These are phyloP conservation scores for Trametes gibbosa DNA, from an alignment of 768 basidiomycete species.

Conservation along the genomic window DNA sequence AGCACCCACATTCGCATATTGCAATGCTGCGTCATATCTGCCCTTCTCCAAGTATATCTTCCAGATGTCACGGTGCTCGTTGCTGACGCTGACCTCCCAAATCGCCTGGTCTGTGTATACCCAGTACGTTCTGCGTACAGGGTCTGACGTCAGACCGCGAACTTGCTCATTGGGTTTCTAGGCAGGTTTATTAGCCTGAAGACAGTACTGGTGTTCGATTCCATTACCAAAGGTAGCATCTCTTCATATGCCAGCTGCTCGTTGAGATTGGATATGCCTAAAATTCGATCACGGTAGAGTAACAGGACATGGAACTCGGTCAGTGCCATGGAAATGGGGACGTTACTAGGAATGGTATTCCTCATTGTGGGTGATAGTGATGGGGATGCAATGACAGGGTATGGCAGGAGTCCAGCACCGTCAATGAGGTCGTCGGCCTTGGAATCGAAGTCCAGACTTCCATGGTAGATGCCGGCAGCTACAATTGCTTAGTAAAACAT, in stretches of 20 bases:
- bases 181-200: background rate
- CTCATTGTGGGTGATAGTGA: slow-evolving; percentile 31
- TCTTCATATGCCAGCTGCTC: slow-evolving; percentile 86
- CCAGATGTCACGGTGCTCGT: slow-evolving; percentile 96
- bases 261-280: slow-evolving; percentile 76
- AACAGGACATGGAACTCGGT: slow-evolving; percentile 93
- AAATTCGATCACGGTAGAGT: slow-evolving; percentile 74
- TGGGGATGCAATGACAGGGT: slow-evolving; percentile 45
- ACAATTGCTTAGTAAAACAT: slow-evolving; percentile 6
- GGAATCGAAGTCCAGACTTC: slow-evolving; percentile 66
- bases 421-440: slow-evolving; percentile 75
- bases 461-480: slow-evolving; percentile 91
- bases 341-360: slow-evolving; percentile 30
- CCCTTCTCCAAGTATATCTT: slow-evolving; percentile 79
- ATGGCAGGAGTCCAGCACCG: slow-evolving; percentile 75
- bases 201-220: background rate
- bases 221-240: slow-evolving; percentile 65
- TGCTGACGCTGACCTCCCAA: slow-evolving; percentile 79
- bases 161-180: slow-evolving; percentile 77
- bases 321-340: slow-evolving; percentile 74
- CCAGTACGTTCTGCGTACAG: slow-evolving; percentile 90
- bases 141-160: slow-evolving; percentile 77
- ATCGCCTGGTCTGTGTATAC: slow-evolving; percentile 86
- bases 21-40: slow-evolving; percentile 74
- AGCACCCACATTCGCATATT: slow-evolving; percentile 69